phyloP scores from a whole-genome alignment of 2,329 filamentous ascomycete species.

The Ophiostoma australiae region DNA sequence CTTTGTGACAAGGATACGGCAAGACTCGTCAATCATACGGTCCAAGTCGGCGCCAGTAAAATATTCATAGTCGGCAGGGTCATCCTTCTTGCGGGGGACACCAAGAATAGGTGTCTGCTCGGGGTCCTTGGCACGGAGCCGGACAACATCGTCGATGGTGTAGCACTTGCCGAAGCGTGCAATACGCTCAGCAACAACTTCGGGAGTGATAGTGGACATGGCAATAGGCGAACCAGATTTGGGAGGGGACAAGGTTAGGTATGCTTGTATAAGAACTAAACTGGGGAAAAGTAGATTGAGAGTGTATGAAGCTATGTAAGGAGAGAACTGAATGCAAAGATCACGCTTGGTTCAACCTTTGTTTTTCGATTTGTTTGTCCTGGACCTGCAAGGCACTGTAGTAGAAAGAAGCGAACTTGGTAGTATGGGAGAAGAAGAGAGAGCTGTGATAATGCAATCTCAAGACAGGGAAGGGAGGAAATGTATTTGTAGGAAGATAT shows the following conservation, averaged over 20 bases:
- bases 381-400: neutral
- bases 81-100: constrained; percentile 36
- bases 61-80: constrained; percentile 36
- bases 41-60: constrained; percentile 41
- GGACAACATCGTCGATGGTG: constrained; percentile 41
- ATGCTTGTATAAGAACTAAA: neutral
- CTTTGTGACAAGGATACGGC: constrained; percentile 32
- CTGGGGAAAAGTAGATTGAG: neutral
- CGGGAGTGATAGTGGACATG: constrained; percentile 32
- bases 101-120: constrained; percentile 41
- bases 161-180: constrained; percentile 38
- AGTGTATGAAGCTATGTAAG: neutral
- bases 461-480: neutral
- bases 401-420: neutral
- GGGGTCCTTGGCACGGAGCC: constrained; percentile 36
- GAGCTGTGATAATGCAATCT: neutral
- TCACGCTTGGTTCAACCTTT: neutral
- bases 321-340: neutral
- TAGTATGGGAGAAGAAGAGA: neutral
- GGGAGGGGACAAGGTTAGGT: neutral
- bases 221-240: neutral
- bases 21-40: constrained; percentile 38
- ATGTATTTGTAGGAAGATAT: neutral
- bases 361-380: neutral
- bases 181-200: constrained; percentile 32